These are phyloP conservation scores for Knoxia roxburghii DNA, from an alignment of 257 asterid genomes.

Conservation along the genomic window DNA sequence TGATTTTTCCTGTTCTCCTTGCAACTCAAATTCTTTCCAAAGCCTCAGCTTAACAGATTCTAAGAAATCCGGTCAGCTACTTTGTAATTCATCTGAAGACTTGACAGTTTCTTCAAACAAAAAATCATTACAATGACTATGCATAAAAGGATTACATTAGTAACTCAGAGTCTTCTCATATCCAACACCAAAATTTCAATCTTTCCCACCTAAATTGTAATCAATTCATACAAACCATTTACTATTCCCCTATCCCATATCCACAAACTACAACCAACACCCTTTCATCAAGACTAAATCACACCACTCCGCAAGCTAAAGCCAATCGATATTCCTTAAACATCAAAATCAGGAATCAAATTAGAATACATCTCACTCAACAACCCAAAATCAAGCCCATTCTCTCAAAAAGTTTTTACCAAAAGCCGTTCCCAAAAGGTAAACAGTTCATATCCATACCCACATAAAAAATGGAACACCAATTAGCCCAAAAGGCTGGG, in stretches of 20 bases:
- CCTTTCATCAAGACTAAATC: neutral
- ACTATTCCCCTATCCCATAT: neutral
- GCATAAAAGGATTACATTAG: no score
- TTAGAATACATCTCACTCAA: neutral
- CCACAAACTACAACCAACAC: neutral
- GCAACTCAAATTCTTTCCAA: neutral
- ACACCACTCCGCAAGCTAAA: neutral
- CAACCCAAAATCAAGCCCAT: neutral
- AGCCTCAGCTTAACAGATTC: neutral
- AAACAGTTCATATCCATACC: neutral
- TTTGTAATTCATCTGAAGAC: neutral
- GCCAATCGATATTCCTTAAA: neutral
- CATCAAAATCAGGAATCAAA: neutral
- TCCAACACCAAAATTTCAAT: constrained; percentile 1
- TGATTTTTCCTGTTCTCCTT: neutral
- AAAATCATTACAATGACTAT: neutral
- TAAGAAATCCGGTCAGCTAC: neutral
- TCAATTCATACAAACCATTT: neutral
- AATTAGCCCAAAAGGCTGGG: neutral
- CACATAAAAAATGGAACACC: neutral
- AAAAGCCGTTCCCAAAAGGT: neutral
- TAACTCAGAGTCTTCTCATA: neutral
- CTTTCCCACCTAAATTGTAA: neutral
- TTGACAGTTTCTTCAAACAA: neutral
- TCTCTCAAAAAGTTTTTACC: neutral